A percentile compares a stretch with the other conserved stretches of the same genome.
Conservation (phyloP, 495 filamentous ascomycete genomes). For the Penicillium bovifimosum region DNA sequence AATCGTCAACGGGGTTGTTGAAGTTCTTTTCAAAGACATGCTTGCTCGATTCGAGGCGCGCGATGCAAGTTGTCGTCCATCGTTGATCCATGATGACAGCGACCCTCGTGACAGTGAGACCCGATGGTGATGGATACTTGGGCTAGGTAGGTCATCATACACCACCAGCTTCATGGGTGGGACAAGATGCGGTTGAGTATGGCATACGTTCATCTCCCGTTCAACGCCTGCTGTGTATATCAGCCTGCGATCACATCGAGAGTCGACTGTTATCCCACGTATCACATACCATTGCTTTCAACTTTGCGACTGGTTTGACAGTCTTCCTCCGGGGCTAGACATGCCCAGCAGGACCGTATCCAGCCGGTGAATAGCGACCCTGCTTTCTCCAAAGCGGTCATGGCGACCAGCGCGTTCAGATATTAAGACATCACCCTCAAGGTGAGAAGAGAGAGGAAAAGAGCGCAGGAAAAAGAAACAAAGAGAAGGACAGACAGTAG, state of each 20-base stretch:
- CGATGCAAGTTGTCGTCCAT: constrained; percentile 40
- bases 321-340: constrained; percentile 24
- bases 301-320: constrained; percentile 23
- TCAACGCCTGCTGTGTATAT: constrained; percentile 26
- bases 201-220: constrained; percentile 44
- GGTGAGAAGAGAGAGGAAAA: constrained; percentile 12
- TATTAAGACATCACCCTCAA: constrained; percentile 30
- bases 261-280: not conserved
- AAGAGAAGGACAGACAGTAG: constrained; percentile 6
- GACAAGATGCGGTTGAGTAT: constrained; percentile 46
- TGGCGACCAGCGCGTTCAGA: constrained; percentile 40
- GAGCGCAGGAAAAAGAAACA: constrained; percentile 4
- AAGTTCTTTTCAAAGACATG: constrained; percentile 43
- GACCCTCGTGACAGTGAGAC: constrained; percentile 34
- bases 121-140: constrained; percentile 24
- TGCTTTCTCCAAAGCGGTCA: constrained; percentile 40
- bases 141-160: constrained; percentile 37
- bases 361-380: constrained; percentile 40
- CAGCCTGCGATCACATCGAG: not conserved
- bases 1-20: constrained; percentile 39
- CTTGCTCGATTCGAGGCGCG: constrained; percentile 49
- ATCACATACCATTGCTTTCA: constrained; percentile 24
- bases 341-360: constrained; percentile 40
- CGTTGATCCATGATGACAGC: constrained; percentile 36
- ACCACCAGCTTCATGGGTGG: constrained; percentile 42